Evolutionary conservation across 202 grass and related monocot genomes (phyloP), one percentile per base, ranked within the genome.

Genomic region (Digitaria exilis): DNA sequence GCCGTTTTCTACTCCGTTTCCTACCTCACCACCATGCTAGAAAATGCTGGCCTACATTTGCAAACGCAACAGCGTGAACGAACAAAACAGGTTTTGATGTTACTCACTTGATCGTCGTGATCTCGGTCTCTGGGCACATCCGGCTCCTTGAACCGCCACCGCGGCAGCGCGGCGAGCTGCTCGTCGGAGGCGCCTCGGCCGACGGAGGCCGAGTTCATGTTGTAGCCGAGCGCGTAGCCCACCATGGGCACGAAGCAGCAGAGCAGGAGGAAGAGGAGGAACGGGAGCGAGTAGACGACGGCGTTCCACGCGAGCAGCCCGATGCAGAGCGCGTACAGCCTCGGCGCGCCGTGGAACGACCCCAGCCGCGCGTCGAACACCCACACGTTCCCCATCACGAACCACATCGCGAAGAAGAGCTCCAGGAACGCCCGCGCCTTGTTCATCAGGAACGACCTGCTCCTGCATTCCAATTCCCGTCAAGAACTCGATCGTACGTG

Each of bases 361-460:
- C 89, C 78, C 10, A 91, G 75, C 56, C 96, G 91, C 41, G 93
- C 87, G 84, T 99, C 96, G 80, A 99, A 99, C 77, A 96, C 89
- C 96, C 96, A 99, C 51, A 99, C 96, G 74, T 99, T 99, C 22
- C 93, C 96, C 96, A 99, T 96, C 78, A 99, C 96, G 78, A 99
- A 99, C 96, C 96, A 96, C 69, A 96, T 90, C 48, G 96, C 96
- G 46, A 92, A 96, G 81, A 99, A 99, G 22, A 99, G 87, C 90
- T 99, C 96, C 66, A 99, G 84, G 87, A 96, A 92, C 57, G 86
- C 90, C 29, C 91, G 42, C 13, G 93, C 94, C 75, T 96, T 99
- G 86, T 96, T 96, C 88, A 96, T 89, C 78, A 96, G 85, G 76
- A 91, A 92, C 48, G 93, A 92, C 17, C 92, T 51, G 67, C 77